Conservation (phyloP, 805 yeast species). For the Saturnispora besseyi region DNA sequence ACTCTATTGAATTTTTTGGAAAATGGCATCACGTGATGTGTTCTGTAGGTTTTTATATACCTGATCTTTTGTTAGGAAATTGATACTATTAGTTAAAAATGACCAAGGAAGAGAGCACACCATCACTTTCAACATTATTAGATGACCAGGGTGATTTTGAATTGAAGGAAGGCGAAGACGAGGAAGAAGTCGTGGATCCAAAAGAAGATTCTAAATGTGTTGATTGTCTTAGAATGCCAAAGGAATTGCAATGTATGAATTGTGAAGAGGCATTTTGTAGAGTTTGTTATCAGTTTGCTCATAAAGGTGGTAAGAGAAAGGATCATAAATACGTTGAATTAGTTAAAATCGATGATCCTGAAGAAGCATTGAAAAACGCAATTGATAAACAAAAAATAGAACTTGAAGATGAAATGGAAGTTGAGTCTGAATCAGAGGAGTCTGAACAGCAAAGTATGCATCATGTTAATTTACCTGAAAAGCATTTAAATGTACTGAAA, state of each 20-base stretch:
- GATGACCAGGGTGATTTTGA: constrained; percentile 18
- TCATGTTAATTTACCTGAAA: constrained; percentile 7
- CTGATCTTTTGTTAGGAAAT: neutral
- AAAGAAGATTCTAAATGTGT: constrained; percentile 37
- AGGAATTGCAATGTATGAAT: constrained; percentile 48
- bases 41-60: neutral
- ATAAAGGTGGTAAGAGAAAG: constrained; percentile 57
- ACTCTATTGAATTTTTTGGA: neutral
- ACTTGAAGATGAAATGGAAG: constrained; percentile 9
- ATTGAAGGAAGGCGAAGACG: neutral
- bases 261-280: constrained; percentile 64
- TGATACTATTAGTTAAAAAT: neutral
- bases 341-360: constrained; percentile 12
- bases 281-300: constrained; percentile 61
- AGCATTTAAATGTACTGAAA: constrained; percentile 21
- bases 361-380: constrained; percentile 14
- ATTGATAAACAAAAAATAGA: constrained; percentile 14
- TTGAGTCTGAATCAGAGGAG: constrained; percentile 11
- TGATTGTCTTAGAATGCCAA: constrained; percentile 68
- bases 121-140: constrained; percentile 22
- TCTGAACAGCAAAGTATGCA: constrained; percentile 13
- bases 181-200: constrained; percentile 6
- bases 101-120: constrained; percentile 15
- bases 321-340: constrained; percentile 30
- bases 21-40: neutral